Evolutionary conservation across 1,139 yeast genomes (phyloP), one percentile per base, ranked within the genome.

Genomic region (Nadsonia commutata): DNA sequence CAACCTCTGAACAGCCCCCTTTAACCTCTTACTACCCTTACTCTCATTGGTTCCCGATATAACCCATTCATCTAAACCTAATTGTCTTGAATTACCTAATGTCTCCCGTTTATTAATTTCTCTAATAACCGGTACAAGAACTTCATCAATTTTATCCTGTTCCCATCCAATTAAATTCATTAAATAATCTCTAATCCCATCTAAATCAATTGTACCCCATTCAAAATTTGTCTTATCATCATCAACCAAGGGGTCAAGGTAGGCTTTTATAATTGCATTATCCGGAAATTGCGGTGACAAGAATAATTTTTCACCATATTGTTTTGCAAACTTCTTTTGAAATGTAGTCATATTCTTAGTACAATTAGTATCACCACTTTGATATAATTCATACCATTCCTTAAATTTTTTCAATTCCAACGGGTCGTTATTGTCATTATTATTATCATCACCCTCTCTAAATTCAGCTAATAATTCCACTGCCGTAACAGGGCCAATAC

Each of bases 381-480:
- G 37, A 41, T 55, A 40, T 40, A 46, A 11, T 45, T 51, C 57
- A 57, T 9, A 46, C 51, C 42, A 66, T 64, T 7, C 57, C 52
- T 50, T 72, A 76, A 39, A 70, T 8, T 33, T 39, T 13, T 36
- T 17, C 8, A 43, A 17, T 20, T 20, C 37, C 31, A 19, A 40
- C n/a, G 11, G 22, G n/a, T 23, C 42, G 18, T 27, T 31, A 18
- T 20, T 40, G 11, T 20, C 37, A 39, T n/a, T 41, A 4, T 41
- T 33, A 18, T 57, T 56, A 11, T 56, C 53, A 2, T 58, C 71
- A 16, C 48, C 55, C 13, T 45, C 48, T 1, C 74, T 78, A 62
- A 90, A 93, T 52, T 88, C 95, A 0, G 95, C 95, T 31, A 93
- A 56, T n/a, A 93, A 74, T 59, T 93, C 97, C 75, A 86, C 75